Evolutionary conservation across 768 basidiomycete species (phyloP), one percentile per base, ranked within the genome.

Genomic region (Tephrocybe sp.): DNA sequence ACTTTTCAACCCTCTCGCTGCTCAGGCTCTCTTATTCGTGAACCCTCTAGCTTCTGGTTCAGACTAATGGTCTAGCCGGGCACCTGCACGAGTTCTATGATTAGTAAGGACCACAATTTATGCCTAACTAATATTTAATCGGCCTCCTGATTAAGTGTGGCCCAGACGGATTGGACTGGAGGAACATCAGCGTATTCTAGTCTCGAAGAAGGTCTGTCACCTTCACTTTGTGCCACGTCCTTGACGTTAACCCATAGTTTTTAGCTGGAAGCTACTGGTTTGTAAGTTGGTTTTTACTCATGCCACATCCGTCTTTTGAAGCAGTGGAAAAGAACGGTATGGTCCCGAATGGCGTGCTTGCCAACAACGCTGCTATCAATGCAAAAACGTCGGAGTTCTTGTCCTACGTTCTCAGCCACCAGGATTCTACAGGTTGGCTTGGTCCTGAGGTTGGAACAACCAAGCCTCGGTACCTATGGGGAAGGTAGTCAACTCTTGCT

Each of bases 201-300:
- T 40, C 60, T 74, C 16, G 74, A 76, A 62, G 74, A 74, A 67
- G 74, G 74, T 73, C 25, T 2, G 53, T 52, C 22, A 1, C 37
- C 21, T 19, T 13, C 16, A 11, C 25, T 18, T 9, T 3, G 7
- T n/a, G 3, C 2, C 25, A 31, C n/a, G 12, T 18, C 4, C 24
- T 2, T 34, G 15, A 16, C 19, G 24, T 32, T 22, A 43, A n/a
- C 25, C 39, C 22, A 21, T 19, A 19, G 28, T n/a, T 39, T 13
- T 27, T 40, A 80, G 79, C 78, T 53, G 78, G 78, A 40, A 79
- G 78, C 61, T 81, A 81, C 54, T 80, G 78, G 79, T 81, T 78
- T 74, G 78, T 75, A 52, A 40, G 76, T 74, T 9, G 8, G 25
- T 28, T 45, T n/a, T 16, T 18, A 12, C 21, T 32, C 12, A 25